Conservation (phyloP, 768 basidiomycete genomes). For the Termitomyces sp. region DNA sequence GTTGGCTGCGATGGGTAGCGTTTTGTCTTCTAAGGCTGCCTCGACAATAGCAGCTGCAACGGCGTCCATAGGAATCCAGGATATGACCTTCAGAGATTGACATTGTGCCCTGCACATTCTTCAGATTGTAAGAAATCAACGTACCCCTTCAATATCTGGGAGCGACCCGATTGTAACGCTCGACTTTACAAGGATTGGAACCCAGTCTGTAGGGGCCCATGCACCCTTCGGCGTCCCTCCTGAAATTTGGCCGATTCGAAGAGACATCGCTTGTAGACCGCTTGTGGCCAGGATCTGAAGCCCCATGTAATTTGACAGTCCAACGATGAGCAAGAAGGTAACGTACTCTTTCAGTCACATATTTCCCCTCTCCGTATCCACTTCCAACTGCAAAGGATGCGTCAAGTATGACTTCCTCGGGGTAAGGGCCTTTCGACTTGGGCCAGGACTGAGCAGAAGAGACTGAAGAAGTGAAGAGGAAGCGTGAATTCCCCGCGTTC, state of each 20-base stretch:
- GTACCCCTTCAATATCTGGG: constrained; percentile 20
- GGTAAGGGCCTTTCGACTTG: constrained; percentile 22
- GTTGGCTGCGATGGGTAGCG: constrained; percentile 7
- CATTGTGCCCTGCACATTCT: not conserved
- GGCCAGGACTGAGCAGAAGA: constrained; percentile 22
- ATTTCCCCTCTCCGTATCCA: no score
- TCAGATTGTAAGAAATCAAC: constrained; percentile 3
- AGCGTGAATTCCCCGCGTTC: constrained; percentile 11
- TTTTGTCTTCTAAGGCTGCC: constrained; percentile 13
- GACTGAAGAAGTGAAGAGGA: constrained; percentile 34
- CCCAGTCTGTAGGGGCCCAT: no score
- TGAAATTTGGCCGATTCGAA: no score
- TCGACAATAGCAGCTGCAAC: constrained; percentile 30
- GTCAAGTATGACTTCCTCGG: constrained; percentile 27
- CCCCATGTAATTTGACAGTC: no score
- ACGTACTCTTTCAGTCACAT: no score
- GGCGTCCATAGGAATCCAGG: constrained; percentile 34
- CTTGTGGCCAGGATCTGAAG: no score
- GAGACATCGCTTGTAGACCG: no score
- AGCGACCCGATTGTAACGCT: constrained; percentile 16
- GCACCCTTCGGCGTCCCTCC: no score
- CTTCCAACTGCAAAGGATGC: constrained; percentile 6
- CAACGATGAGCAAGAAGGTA: no score
- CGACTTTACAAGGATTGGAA: no score
- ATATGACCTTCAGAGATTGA: constrained; percentile 24